Evolutionary conservation across 352 stramenopile genomes (phyloP).

Genomic region (Albugo laibachii): DNA sequence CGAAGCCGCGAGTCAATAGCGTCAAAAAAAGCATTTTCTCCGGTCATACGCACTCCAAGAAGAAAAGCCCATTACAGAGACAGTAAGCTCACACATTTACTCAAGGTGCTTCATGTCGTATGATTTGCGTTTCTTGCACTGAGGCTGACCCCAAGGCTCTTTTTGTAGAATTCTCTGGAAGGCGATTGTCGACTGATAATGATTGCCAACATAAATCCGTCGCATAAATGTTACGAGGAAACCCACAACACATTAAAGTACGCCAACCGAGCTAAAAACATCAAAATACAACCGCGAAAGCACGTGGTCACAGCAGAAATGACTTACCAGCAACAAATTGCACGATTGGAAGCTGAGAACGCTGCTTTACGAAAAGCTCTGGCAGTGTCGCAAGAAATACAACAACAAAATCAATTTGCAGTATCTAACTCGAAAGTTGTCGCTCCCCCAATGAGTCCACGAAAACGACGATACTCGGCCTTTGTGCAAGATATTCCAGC

Average conservation of each 20-base stretch:
- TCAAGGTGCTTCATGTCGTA: conserved; percentile 26
- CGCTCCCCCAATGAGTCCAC: too few relatives aligned
- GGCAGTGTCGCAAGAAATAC: conserved; percentile 9
- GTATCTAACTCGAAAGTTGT: too few relatives aligned
- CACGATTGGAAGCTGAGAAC: conserved; percentile 35
- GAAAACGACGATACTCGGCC: too few relatives aligned
- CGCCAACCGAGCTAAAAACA: conserved; percentile 79
- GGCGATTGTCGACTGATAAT: conserved; percentile 81
- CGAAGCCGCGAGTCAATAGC: conserved; percentile 67
- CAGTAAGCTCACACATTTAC: conserved; percentile 69
- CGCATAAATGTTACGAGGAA: conserved; percentile 66
- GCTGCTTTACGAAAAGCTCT: conserved; percentile 17
- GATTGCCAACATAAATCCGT: conserved; percentile 76
- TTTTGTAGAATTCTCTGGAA: conserved; percentile 46
- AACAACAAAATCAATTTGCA: too few relatives aligned
- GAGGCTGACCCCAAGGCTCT: not conserved
- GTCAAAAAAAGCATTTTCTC: conserved; percentile 8
- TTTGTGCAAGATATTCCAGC: too few relatives aligned
- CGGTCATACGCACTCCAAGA: conserved; percentile 6
- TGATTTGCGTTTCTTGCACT: not conserved
- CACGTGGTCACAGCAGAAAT: conserved; percentile 66
- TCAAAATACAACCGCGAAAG: conserved; percentile 71
- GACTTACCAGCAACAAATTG: conserved; percentile 35
- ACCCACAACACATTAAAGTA: conserved; percentile 82
- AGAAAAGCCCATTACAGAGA: conserved; percentile 68